Evolutionary conservation across 2,329 filamentous ascomycete species (phyloP).

Genomic region (Trichoderma hamatum): DNA sequence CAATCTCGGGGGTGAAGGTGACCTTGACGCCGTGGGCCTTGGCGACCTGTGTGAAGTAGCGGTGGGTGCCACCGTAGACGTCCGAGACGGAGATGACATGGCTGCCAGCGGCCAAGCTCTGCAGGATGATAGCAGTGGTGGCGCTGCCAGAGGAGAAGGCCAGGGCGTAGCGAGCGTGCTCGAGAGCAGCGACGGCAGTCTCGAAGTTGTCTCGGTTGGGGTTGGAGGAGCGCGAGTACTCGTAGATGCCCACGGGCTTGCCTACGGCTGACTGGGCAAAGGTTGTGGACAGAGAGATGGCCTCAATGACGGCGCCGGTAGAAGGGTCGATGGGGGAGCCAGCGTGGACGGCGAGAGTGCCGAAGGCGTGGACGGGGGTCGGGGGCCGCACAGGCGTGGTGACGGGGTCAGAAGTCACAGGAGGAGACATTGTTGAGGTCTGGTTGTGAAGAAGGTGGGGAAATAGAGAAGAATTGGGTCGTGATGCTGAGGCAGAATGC

Average conservation of each 20-base stretch:
- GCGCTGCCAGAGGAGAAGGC: slow-evolving; percentile 94
- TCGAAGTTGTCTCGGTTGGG: slow-evolving; percentile 97
- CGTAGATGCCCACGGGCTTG: slow-evolving; percentile 82
- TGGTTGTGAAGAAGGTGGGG: neutral
- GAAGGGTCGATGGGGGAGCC: slow-evolving; percentile 86
- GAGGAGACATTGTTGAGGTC: slow-evolving; percentile 35
- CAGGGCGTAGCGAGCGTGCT: slow-evolving; percentile 89
- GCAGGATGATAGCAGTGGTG: slow-evolving; percentile 89
- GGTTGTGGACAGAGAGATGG: slow-evolving; percentile 95
- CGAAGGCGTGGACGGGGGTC: slow-evolving; percentile 79
- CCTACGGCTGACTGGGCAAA: slow-evolving; percentile 91
- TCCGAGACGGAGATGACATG: slow-evolving; percentile 97
- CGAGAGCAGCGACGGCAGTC: slow-evolving; percentile 83
- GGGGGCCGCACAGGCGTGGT: slow-evolving; percentile 72
- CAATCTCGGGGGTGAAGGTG: slow-evolving; percentile 91
- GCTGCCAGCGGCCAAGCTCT: slow-evolving; percentile 85
- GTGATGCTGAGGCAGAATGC: neutral
- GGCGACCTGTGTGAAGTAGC: slow-evolving; percentile 98
- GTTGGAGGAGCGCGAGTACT: slow-evolving; percentile 92
- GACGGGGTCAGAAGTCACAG: slow-evolving; percentile 54
- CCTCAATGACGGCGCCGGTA: slow-evolving; percentile 93
- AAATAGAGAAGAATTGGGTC: neutral
- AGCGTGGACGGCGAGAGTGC: slow-evolving; percentile 92
- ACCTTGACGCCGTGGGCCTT: slow-evolving; percentile 92
- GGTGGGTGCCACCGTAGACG: slow-evolving; percentile 96